Evolutionary conservation across 345 rosid genomes (phyloP), one percentile per base, ranked within the genome.

Genomic region (Capsella bursapastoris): DNA sequence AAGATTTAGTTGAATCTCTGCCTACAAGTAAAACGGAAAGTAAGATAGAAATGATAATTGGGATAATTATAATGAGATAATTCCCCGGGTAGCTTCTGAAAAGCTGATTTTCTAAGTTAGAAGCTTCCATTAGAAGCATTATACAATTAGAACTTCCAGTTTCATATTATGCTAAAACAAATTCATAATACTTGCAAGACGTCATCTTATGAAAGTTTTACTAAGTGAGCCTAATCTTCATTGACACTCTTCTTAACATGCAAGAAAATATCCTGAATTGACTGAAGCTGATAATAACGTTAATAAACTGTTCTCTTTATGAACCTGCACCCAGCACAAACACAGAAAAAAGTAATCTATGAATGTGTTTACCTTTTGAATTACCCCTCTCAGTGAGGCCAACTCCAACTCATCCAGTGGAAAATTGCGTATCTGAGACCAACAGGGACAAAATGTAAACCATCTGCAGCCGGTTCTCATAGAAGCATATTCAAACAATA

Each of bases 371-470:
- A 91, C 98, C 85, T 84, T 86, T 73, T 91, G 98, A 81, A 91
- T 69, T 62, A 91, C 86, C 74, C 98, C 97, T 15, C 97, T 79
- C 16, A 94, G 91, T 52, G 98, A 94, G 81, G 96, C 97, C 85
- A 94, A 82, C 84, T 94, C 97, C 86, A 94, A 75, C 73, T 94
- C 98, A 84, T 94, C 98, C 35, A 94, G 90, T 14, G 98, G 98
- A 78, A 94, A 84, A 66, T 94, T 66, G 64, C 96, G 96, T 68
- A 94, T 81, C 98, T 94, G 79, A 75, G 75, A 61, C 68, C 75
- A 72, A 63, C 1, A 38, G 25, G 63, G 16, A 68, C 45, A 78
- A 18, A 60, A 56, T 22, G 44, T 57, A 59, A 71, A 58, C 8
- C 27, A 58, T 55, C 58, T 57, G 55, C 32, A 0, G 34, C 11